Percentiles rank a stretch among this genome's conserved stretches.
Conservation (phyloP, 23 red algal species). For the Cyanidioschyzon merolae region DNA sequence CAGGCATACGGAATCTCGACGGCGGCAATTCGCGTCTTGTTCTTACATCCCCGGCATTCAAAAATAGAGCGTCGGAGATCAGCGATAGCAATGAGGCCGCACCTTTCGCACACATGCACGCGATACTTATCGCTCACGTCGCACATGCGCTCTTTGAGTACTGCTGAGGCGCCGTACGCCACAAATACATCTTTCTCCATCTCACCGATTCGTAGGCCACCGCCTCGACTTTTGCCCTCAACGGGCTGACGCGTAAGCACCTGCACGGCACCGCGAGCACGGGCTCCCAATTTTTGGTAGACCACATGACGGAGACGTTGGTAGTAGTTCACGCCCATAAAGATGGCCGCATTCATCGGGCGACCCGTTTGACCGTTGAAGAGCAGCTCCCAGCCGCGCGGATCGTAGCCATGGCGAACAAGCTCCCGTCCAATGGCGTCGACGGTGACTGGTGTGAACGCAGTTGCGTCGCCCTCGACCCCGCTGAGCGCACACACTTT, state of each 20-base stretch:
- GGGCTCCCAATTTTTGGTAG: conserved; percentile 88
- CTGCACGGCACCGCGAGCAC: conserved; percentile 70
- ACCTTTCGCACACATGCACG: conserved; percentile 90
- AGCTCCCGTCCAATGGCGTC: conserved; percentile 62
- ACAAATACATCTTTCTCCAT: conserved; percentile 98
- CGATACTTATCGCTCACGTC: conserved; percentile 73
- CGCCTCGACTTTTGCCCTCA: conserved; percentile 73
- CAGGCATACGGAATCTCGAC: conserved; percentile 93
- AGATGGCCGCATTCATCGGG: conserved; percentile 93
- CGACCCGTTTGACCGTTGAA: conserved; percentile 87
- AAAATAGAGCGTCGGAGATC: conserved; percentile 71
- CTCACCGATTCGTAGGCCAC: conserved; percentile 95
- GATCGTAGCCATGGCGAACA: conserved; percentile 61
- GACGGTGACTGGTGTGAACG: conserved; percentile 80
- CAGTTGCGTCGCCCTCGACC: conserved; percentile 89
- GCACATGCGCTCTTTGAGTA: conserved; percentile 90
- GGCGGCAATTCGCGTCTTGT: conserved; percentile 77
- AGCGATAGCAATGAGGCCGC: conserved; percentile 91
- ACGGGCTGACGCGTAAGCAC: conserved; percentile 90
- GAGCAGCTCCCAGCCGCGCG: conserved; percentile 96
- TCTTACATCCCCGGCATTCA: conserved; percentile 78
- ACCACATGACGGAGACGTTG: conserved; percentile 98
- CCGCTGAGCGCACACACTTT: conserved; percentile 87
- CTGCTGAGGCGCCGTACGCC: conserved; percentile 75
- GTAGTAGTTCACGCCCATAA: conserved; percentile 95